Percentiles rank a stretch among this genome's conserved stretches.
Evolutionary conservation across 306 rosid species (phyloP).

Genomic region (Prunus persica): Prunus_persica_NCBIv2 NC_034014.1:23365501-23366000

Average conservation of each 20-base stretch:
- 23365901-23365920: background rate
- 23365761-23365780: conserved; percentile 59
- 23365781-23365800: background rate
- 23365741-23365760: conserved; percentile 89
- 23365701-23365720: conserved; percentile 93
- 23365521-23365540: no score
- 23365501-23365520: conserved; percentile 65
- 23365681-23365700: conserved; percentile 81
- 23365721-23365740: conserved; percentile 90
- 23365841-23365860: background rate
- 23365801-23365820: background rate
- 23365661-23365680: conserved; percentile 77
- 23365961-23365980: conserved; percentile 94
- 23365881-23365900: background rate
- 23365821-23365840: background rate
- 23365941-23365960: conserved; percentile 96
- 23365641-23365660: conserved; percentile 71
- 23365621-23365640: conserved; percentile 1
- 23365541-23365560: background rate
- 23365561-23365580: background rate
- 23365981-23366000: conserved; percentile 94
- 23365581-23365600: background rate
- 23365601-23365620: background rate
- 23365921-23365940: conserved; percentile 84
- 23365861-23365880: background rate